Conservation (phyloP, 1,284 basidiomycete genomes). For the Farysia itapuensis region DNA sequence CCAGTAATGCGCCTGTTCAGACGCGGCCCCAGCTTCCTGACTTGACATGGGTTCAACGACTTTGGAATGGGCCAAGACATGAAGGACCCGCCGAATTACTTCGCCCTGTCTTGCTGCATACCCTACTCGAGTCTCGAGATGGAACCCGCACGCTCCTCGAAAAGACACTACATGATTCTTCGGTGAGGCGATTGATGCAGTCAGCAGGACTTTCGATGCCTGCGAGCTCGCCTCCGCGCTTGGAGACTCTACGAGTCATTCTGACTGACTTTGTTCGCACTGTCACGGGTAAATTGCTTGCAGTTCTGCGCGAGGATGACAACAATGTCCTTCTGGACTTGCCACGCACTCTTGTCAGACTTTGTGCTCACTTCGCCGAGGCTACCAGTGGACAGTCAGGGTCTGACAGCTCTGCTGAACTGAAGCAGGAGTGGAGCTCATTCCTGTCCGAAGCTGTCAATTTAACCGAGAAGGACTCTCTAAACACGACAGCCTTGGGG, state of each 20-base stretch:
- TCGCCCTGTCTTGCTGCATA: slow-evolving; percentile 16
- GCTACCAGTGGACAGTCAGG: too few species aligned
- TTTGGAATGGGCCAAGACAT: slow-evolving; percentile 7
- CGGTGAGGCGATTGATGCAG: slow-evolving; percentile 22
- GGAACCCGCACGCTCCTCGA: slow-evolving; percentile 21
- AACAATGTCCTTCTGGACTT: too few species aligned
- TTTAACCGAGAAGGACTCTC: not conserved
- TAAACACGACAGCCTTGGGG: slow-evolving; percentile 60
- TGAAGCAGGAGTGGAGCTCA: slow-evolving; percentile 11
- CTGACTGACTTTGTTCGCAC: too few species aligned
- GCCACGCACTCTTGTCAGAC: too few species aligned
- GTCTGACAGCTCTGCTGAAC: too few species aligned
- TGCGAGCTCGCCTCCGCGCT: slow-evolving; percentile 26
- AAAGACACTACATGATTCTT: slow-evolving; percentile 19
- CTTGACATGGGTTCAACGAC: slow-evolving; percentile 22
- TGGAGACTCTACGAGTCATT: too few species aligned
- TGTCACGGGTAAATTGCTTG: too few species aligned
- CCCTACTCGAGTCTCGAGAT: slow-evolving; percentile 22
- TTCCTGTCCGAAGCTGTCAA: slow-evolving; percentile 4
- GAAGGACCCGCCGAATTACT: slow-evolving; percentile 25
- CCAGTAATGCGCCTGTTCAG: slow-evolving; percentile 3
- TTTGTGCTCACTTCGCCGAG: too few species aligned
- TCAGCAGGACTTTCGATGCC: slow-evolving; percentile 19
- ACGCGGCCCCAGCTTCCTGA: slow-evolving; percentile 8
- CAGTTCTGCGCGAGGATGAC: too few species aligned